These are phyloP conservation scores for Coemansia pectinata DNA, from an alignment of 192 early-diverging fungal species.

Conservation along the genomic window DNA sequence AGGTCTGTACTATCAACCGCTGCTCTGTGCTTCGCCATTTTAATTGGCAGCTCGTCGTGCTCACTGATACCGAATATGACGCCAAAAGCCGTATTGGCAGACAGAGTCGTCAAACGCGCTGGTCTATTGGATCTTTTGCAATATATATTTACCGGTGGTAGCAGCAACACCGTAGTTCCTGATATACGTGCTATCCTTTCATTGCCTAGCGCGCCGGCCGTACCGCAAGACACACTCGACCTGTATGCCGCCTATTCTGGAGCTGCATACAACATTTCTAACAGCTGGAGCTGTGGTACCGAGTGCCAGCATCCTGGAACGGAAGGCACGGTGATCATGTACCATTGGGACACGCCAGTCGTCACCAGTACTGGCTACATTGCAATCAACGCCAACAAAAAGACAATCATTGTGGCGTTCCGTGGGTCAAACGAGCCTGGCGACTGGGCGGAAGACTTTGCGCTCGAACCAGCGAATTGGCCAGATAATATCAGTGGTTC, in stretches of 20 bases:
- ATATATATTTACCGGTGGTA: neutral
- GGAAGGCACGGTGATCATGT: conserved; percentile 19
- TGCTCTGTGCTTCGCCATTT: neutral
- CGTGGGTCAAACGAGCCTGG: conserved; percentile 19
- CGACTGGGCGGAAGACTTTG: conserved; percentile 22
- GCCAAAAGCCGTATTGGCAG: neutral
- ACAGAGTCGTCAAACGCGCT: neutral
- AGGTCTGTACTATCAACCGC: neutral
- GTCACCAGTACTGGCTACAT: conserved; percentile 31
- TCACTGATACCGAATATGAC: neutral
- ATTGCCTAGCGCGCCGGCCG: neutral
- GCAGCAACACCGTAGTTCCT: neutral
- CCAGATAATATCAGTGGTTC: conserved; percentile 16
- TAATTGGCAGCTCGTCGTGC: neutral
- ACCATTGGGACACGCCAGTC: conserved; percentile 15
- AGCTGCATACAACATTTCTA: conserved; percentile 19
- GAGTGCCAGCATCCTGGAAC: conserved; percentile 29
- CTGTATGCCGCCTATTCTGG: conserved; percentile 39
- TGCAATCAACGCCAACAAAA: conserved; percentile 19
- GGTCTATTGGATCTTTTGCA: neutral
- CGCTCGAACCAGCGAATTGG: neutral
- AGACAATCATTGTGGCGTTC: conserved; percentile 25
- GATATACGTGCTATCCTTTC: neutral
- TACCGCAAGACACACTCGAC: conserved; percentile 6
- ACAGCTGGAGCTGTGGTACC: conserved; percentile 22